Evolutionary conservation across 2,329 filamentous ascomycete genomes (phyloP), one percentile per base, ranked within the genome.

Genomic region (Colletotrichum euphorbiae): DNA sequence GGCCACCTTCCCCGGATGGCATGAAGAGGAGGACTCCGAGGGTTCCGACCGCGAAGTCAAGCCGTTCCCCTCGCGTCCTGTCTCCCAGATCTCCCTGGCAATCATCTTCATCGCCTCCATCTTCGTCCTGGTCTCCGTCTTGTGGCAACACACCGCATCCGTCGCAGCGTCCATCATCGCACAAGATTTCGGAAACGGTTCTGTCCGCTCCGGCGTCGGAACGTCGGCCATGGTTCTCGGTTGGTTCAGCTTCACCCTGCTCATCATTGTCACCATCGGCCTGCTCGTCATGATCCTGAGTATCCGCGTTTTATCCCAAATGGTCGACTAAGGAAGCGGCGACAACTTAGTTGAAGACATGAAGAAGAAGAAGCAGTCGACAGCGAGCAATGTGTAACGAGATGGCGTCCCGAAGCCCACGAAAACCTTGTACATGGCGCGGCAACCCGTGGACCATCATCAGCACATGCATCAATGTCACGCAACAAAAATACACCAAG

Each of bases 1-100:
- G 61, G 95, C 94, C 62, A 98, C 96, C 38, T 99, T 98, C 82
- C 96, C 96, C 1, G 94, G 94, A 71, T 99, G 96, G 93, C 94
- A 98, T 80, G 93, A 97, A 80, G 93, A 97, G 80, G 87, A 90
- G 71, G 92, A 96, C 79, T 89, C 87, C 42, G 85, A 88, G 60
- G 94, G 94, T 59, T 93, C 90, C 55, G 94, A 97, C 74, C 90
- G 93, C 75, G 93, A 97, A 80, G 91, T 97, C 77, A 97, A 97
- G 81, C 93, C 93, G 7, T 97, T 99, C 80, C 96, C 96, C 11
- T 96, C 93, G 40, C 89, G 95, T 46, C 91, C 94, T 11, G 95
- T 98, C 62, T 97, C 93, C 12, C 96, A 99, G 81, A 89, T 97
- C 70, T 93, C 95, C 11, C 86, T 99, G 50, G 94, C 94, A 63